phyloP scores from a whole-genome alignment of 192 early-diverging fungal genomes.

The Umbelopsis ramanniana region DNA sequence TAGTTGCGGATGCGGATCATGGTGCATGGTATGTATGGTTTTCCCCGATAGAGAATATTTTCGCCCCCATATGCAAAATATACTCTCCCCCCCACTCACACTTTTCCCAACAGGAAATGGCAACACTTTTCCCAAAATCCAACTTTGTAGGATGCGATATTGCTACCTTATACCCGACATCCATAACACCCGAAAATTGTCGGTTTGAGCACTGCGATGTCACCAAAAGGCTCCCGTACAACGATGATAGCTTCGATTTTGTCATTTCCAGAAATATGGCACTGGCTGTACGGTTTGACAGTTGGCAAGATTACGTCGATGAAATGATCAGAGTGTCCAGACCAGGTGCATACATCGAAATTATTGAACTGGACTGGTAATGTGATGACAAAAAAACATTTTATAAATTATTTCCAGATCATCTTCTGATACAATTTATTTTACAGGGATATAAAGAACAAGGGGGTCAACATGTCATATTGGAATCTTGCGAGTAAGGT shows the following conservation, averaged over 20 bases:
- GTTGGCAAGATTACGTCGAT: slow-evolving; percentile 35
- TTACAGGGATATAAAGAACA: slow-evolving; percentile 7
- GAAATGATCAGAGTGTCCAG: slow-evolving; percentile 36
- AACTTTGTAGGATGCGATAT: slow-evolving; percentile 46
- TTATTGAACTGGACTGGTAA: slow-evolving; percentile 34
- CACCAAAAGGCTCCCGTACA: slow-evolving; percentile 37
- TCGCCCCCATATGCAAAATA: neutral
- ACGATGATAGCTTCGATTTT: slow-evolving; percentile 36
- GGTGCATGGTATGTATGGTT: slow-evolving; percentile 8
- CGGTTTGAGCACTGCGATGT: slow-evolving; percentile 35
- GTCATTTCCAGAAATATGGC: slow-evolving; percentile 39
- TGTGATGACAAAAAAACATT: neutral
- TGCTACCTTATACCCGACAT: slow-evolving; percentile 40
- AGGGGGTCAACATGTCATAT: neutral
- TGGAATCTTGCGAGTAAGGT: slow-evolving; percentile 5
- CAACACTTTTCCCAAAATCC: slow-evolving; percentile 34
- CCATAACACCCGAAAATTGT: slow-evolving; percentile 43
- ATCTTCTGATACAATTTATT: neutral
- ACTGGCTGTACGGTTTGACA: slow-evolving; percentile 31
- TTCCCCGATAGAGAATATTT: neutral
- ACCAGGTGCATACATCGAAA: slow-evolving; percentile 43
- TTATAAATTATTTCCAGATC: too few relatives aligned
- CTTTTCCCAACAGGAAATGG: slow-evolving; percentile 23
- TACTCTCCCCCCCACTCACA: neutral
- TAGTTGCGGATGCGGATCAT: slow-evolving; percentile 14